phyloP scores from a whole-genome alignment of 2,329 filamentous ascomycete species.

The Diplocarpon rosae region DNA sequence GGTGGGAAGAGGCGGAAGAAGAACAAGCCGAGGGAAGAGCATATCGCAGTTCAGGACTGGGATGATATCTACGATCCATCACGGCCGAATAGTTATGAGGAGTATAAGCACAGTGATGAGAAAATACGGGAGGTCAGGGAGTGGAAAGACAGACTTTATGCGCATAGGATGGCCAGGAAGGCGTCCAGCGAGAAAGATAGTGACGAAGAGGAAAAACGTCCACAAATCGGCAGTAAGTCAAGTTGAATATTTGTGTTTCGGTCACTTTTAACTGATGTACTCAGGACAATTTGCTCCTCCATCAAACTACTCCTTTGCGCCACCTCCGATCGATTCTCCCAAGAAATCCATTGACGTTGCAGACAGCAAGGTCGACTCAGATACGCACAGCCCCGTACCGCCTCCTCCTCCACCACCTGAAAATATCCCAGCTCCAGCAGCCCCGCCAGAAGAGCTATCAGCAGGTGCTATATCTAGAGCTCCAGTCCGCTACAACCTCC shows the following conservation, averaged over 20 bases:
- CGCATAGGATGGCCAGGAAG: slow-evolving; percentile 46
- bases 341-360: slow-evolving; percentile 29
- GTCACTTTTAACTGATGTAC: slow-evolving; percentile 10
- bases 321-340: slow-evolving; percentile 35
- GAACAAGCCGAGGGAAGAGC: slow-evolving; percentile 61
- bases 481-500: slow-evolving; percentile 61
- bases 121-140: slow-evolving; percentile 68
- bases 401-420: slow-evolving; percentile 28
- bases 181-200: slow-evolving; percentile 34
- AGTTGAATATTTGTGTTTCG: not conserved
- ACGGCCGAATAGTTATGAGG: slow-evolving; percentile 71
- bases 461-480: slow-evolving; percentile 62
- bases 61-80: slow-evolving; percentile 83
- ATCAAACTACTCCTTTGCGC: slow-evolving; percentile 43
- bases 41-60: slow-evolving; percentile 60
- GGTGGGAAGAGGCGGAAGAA: slow-evolving; percentile 55
- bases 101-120: slow-evolving; percentile 77
- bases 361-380: slow-evolving; percentile 13
- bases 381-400: slow-evolving; percentile 18
- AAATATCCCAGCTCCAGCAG: slow-evolving; percentile 25
- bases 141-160: slow-evolving; percentile 76
- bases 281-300: slow-evolving; percentile 51
- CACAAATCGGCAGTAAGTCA: slow-evolving; percentile 35
- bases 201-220: slow-evolving; percentile 34
- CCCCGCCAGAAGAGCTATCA: slow-evolving; percentile 24